Evolutionary conservation across 2,329 filamentous ascomycete species (phyloP).

Genomic region (Xylariaceae sp.): DNA sequence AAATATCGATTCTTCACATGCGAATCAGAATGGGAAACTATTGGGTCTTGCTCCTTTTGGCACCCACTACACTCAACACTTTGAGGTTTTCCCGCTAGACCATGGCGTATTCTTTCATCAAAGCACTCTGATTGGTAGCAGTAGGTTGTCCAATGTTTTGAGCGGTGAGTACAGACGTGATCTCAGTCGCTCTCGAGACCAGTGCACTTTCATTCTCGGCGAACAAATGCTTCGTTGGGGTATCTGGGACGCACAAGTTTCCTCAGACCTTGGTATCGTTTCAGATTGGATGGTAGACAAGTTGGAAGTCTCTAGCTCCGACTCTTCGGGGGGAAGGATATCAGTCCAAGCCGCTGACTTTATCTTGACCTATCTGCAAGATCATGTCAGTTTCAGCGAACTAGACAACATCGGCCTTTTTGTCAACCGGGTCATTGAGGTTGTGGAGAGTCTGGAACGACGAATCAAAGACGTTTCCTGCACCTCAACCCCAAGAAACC

Average conservation of each 20-base stretch:
- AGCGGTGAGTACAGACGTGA: slow-evolving; percentile 28
- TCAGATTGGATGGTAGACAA: slow-evolving; percentile 55
- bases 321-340: slow-evolving; percentile 12
- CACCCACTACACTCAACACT: slow-evolving; percentile 58
- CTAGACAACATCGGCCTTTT: slow-evolving; percentile 38
- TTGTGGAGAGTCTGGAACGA: slow-evolving; percentile 38
- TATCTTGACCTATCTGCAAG: slow-evolving; percentile 44
- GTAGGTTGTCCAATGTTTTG: slow-evolving; percentile 41
- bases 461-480: slow-evolving; percentile 29
- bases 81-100: slow-evolving; percentile 58
- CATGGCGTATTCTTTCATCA: slow-evolving; percentile 56
- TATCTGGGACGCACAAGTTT: slow-evolving; percentile 53
- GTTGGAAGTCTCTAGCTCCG: slow-evolving; percentile 19
- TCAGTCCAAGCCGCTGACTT: slow-evolving; percentile 39
- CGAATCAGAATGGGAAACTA: slow-evolving; percentile 37
- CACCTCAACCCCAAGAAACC: slow-evolving; percentile 17
- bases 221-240: slow-evolving; percentile 51
- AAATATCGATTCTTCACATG: slow-evolving; percentile 15
- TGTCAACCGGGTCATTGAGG: slow-evolving; percentile 40
- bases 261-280: slow-evolving; percentile 59
- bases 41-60: slow-evolving; percentile 57
- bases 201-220: slow-evolving; percentile 43
- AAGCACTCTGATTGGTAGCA: slow-evolving; percentile 55
- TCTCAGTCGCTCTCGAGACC: slow-evolving; percentile 30
- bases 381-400: slow-evolving; percentile 38